A percentile compares a stretch with the other conserved stretches of the same genome.
Evolutionary conservation across 2,329 filamentous ascomycete species (phyloP).

Genomic region (Aureobasidium melanogenum): DNA sequence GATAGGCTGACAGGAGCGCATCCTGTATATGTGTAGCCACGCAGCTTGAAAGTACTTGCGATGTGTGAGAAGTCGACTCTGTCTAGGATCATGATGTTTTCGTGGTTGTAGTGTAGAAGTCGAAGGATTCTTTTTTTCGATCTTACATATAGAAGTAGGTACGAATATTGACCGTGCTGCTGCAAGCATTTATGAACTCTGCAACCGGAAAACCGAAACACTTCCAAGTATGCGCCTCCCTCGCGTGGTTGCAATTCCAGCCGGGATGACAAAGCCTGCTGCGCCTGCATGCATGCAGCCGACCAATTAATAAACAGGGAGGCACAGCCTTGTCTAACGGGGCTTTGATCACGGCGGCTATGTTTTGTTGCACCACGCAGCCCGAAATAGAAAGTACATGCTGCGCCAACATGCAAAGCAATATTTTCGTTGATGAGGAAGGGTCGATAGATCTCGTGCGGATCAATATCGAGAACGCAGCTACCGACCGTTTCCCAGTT

Average conservation of each 20-base stretch:
- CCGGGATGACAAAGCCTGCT: conserved; percentile 1
- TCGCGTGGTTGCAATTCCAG: neutral
- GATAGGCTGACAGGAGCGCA: neutral
- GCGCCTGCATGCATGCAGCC: neutral
- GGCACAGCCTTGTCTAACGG: conserved; percentile 1
- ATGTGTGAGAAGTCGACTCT: neutral
- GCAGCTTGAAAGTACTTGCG: neutral
- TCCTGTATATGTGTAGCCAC: neutral
- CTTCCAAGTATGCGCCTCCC: neutral
- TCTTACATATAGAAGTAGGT: neutral
- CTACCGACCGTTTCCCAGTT: neutral
- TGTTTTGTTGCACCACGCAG: neutral
- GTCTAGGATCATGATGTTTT: neutral
- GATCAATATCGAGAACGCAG: neutral
- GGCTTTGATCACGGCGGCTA: neutral
- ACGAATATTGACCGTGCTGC: neutral
- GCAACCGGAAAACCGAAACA: neutral
- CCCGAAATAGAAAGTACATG: neutral
- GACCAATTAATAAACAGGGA: neutral
- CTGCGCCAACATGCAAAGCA: neutral
- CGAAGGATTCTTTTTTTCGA: neutral
- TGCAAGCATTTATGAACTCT: neutral
- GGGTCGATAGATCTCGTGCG: neutral
- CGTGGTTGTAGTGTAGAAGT: neutral
- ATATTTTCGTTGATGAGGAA: neutral